phyloP scores from a whole-genome alignment of 2,329 filamentous ascomycete species.

The Sporothrix euskadiensis region DNA sequence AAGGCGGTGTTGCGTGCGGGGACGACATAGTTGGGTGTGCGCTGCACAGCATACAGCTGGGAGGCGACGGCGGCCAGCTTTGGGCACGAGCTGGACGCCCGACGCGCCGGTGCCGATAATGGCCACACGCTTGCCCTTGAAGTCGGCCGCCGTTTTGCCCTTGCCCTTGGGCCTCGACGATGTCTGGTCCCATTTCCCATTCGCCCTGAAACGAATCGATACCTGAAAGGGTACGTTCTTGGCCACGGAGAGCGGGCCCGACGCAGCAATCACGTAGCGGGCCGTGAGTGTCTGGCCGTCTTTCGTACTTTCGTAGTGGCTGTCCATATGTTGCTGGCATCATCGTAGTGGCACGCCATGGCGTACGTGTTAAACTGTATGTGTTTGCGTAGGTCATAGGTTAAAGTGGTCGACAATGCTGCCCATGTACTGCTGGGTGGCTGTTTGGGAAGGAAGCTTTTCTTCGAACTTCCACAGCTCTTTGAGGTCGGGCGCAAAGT shows the following conservation, averaged over 20 bases:
- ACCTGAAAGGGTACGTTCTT: constrained; percentile 62
- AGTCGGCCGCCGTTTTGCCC: constrained; percentile 57
- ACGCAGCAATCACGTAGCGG: constrained; percentile 58
- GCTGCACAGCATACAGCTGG: constrained; percentile 75
- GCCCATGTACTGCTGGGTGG: constrained; percentile 21
- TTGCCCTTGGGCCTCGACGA: constrained; percentile 50
- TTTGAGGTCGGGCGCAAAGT: constrained; percentile 55
- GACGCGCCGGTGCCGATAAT: constrained; percentile 79
- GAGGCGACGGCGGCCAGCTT: constrained; percentile 63
- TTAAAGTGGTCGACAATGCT: constrained; percentile 11
- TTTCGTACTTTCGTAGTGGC: constrained; percentile 36
- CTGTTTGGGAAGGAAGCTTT: constrained; percentile 15
- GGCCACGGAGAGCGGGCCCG: constrained; percentile 67
- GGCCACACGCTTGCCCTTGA: constrained; percentile 65
- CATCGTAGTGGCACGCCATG: constrained; percentile 50
- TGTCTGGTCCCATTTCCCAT: constrained; percentile 58
- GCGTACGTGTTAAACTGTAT: constrained; percentile 56
- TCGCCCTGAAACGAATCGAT: constrained; percentile 59
- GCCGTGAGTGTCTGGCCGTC: constrained; percentile 43
- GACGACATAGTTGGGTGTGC: constrained; percentile 70
- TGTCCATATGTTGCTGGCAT: constrained; percentile 55
- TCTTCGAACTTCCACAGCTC: constrained; percentile 52
- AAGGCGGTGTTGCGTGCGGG: constrained; percentile 36
- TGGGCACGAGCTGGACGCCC: constrained; percentile 72
- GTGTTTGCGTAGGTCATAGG: constrained; percentile 52